These are phyloP conservation scores for Terfezia claveryi DNA, from an alignment of 495 filamentous ascomycete genomes.

Conservation along the genomic window DNA sequence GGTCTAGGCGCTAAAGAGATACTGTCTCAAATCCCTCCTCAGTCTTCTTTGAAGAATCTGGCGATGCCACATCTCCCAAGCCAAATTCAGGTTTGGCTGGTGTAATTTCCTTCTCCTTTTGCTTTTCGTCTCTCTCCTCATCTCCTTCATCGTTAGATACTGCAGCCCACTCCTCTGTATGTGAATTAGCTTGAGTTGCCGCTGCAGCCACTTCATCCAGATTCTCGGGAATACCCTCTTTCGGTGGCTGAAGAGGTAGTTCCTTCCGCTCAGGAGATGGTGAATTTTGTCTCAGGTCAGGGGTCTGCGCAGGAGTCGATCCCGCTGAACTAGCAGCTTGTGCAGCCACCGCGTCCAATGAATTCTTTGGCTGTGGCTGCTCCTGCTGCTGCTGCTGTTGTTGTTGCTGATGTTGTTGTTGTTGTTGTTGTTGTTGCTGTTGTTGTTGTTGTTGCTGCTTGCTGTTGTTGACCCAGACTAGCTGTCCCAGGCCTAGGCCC, in stretches of 20 bases:
- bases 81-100: no score
- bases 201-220: no score
- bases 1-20: no score
- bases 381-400: constrained; percentile 15
- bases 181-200: no score
- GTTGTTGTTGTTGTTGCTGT: constrained; percentile 9
- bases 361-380: background rate
- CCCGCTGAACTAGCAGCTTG: background rate
- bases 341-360: background rate
- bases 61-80: no score
- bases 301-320: background rate
- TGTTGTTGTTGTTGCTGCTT: constrained; percentile 16
- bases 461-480: constrained; percentile 7
- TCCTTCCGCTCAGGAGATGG: background rate
- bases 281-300: background rate
- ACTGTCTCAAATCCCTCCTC: no score
- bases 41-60: no score
- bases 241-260: background rate
- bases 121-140: no score
- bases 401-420: background rate
- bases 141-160: no score
- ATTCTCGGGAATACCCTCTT: no score
- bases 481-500: constrained; percentile 1
- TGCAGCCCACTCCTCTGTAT: no score
- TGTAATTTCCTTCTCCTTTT: no score